A percentile compares a stretch with the other conserved stretches of the same genome.
phyloP scores from a whole-genome alignment of 2,329 filamentous ascomycete genomes.

The Talaromyces sp. region DNA sequence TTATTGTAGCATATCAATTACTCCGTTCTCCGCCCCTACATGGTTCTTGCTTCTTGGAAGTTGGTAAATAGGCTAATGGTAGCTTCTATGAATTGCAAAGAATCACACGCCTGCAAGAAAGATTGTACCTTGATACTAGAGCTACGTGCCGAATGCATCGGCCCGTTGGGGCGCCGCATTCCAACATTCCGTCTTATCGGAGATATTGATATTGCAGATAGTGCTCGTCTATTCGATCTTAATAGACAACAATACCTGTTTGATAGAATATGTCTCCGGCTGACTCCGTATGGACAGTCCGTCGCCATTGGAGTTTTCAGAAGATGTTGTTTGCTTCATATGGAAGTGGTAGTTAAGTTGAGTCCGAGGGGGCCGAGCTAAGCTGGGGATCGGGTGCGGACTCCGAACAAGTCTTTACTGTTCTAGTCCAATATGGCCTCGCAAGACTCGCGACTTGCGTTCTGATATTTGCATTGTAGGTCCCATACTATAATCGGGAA shows the following conservation, averaged over 20 bases:
- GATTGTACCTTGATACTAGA: neutral
- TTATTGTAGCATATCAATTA: neutral
- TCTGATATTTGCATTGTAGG: conserved; percentile 2
- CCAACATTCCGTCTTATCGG: conserved; percentile 2
- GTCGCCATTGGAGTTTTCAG: neutral
- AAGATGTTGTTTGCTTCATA: neutral
- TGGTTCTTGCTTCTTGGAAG: neutral
- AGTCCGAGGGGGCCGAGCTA: neutral
- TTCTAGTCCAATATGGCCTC: neutral
- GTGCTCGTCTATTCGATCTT: neutral
- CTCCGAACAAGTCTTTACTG: neutral
- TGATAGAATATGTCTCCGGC: neutral
- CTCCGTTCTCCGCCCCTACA: conserved; percentile 1
- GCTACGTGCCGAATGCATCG: neutral
- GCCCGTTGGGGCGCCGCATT: conserved; percentile 1
- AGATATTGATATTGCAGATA: neutral
- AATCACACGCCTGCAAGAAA: neutral
- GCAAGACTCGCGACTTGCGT: neutral
- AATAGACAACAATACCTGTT: neutral
- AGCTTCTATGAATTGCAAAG: neutral
- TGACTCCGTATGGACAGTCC: neutral
- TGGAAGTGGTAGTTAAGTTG: neutral
- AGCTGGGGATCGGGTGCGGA: neutral
- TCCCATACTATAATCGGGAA: neutral
- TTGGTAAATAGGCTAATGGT: neutral